Base-by-base conservation (phyloP, 805 yeast genomes). In the Wickerhamomyces ciferrii region DNA sequence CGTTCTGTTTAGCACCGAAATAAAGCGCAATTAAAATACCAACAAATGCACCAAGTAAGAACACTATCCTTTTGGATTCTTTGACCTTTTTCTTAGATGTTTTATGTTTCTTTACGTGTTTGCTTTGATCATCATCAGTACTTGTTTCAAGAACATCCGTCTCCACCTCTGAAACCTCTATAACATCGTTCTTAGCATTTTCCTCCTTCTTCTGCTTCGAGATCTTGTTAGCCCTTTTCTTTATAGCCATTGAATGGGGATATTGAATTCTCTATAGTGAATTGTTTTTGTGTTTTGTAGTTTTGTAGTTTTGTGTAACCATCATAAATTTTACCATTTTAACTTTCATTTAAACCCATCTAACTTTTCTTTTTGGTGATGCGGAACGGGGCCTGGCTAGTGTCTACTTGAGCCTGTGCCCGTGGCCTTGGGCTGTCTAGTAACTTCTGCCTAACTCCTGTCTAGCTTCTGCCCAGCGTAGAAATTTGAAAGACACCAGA, bases 1-100 rank as follows among this genome's bases (percentile, higher is more conserved):
- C 72, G 23, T 68, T 69, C 27, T 65, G 67, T 38, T 60, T 53
- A 17, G 74, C 67, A 5, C 85, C 85, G 50, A 84, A 73, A 54
- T 84, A 78, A 29, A 79, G 70, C 0, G 97, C 90, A 3, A 78
- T 54, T 0, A 74, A 41, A 1, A 88, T 67, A 15, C 97, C 97
- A 14, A 87, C 50, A 1, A 87, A 41, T 0, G 95, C 80, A 40
- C 97, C 97, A 36, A 87, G 60, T 0, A 84, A 53, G 54, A 87
- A 85, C 9, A 81, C 71, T 19, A 80, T 71, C 44, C 87, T 65
- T 54, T 83, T 74, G 2, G 87, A 73, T 47, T 75, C 77, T 46
- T 62, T 71, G 51, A 61, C 55, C n/a, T 50, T 44, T 41, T 53
- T 47, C 23, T 21, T 39, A 8, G 10, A 20, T 15, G 24, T 3